These are phyloP conservation scores for Colletotrichum sp. DNA, from an alignment of 2,329 filamentous ascomycete species.

Conservation along the genomic window DNA sequence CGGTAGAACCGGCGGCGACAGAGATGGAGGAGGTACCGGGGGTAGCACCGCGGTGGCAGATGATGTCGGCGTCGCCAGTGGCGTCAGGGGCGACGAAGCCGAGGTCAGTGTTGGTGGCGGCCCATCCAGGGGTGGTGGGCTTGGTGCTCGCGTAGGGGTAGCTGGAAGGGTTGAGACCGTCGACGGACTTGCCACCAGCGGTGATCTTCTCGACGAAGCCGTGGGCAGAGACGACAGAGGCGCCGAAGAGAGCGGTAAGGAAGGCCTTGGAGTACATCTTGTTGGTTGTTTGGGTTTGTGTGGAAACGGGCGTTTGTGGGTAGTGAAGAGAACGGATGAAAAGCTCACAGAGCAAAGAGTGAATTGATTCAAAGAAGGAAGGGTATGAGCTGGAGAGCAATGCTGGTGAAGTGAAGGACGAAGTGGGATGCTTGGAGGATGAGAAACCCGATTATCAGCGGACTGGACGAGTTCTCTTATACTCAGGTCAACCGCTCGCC, in stretches of 20 bases:
- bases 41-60: conserved; percentile 51
- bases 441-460: neutral
- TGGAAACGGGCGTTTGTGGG: neutral
- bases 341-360: conserved; percentile 21
- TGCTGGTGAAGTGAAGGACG: conserved; percentile 10
- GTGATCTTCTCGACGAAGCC: conserved; percentile 35
- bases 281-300: neutral
- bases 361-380: conserved; percentile 4
- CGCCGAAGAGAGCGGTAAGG: conserved; percentile 25
- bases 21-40: conserved; percentile 42
- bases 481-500: neutral
- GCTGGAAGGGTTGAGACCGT: conserved; percentile 28
- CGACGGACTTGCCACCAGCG: conserved; percentile 34
- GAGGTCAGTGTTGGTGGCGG: conserved; percentile 36
- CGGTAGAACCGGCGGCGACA: conserved; percentile 62
- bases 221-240: conserved; percentile 32
- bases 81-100: conserved; percentile 51
- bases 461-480: conserved; percentile 8
- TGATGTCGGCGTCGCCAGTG: conserved; percentile 46
- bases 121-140: conserved; percentile 32
- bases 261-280: conserved; percentile 23
- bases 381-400: conserved; percentile 5
- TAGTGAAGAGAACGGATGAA: conserved; percentile 5
- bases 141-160: conserved; percentile 25
- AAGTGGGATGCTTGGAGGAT: neutral